Percentiles rank a stretch among this genome's conserved stretches.
These are phyloP conservation scores for Elsinoe necatrix DNA, from an alignment of 2,329 filamentous ascomycete genomes.

Conservation along the genomic window DNA sequence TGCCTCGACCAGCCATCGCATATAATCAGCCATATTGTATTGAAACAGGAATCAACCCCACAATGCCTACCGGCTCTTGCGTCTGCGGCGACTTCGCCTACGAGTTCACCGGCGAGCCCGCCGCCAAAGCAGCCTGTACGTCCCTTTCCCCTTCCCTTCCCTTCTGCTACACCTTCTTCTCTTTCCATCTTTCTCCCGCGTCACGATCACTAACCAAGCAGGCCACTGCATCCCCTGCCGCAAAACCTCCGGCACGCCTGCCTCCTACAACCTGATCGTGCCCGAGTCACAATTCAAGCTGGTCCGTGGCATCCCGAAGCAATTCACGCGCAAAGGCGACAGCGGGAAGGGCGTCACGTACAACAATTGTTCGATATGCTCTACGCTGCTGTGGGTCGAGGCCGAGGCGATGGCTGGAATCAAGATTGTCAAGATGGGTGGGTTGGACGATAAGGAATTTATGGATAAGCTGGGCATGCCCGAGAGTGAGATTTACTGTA, in stretches of 20 bases:
- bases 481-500: conserved; percentile 26
- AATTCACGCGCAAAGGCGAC: conserved; percentile 25
- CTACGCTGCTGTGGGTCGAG: conserved; percentile 24
- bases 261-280: conserved; percentile 26
- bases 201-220: conserved; percentile 18
- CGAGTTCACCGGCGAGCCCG: conserved; percentile 27
- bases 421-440: conserved; percentile 27
- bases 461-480: conserved; percentile 21
- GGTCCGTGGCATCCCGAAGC: conserved; percentile 23
- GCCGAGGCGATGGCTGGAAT: conserved; percentile 22
- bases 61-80: conserved; percentile 26
- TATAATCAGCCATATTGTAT: background rate
- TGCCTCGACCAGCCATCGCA: background rate
- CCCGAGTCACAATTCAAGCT: conserved; percentile 24
- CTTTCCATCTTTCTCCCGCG: background rate
- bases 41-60: background rate
- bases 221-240: conserved; percentile 29
- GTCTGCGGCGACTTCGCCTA: conserved; percentile 31
- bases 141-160: background rate
- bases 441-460: conserved; percentile 25
- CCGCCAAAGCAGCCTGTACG: conserved; percentile 20
- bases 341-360: conserved; percentile 28
- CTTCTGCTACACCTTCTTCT: background rate
- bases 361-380: conserved; percentile 26
- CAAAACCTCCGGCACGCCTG: conserved; percentile 27